Conservation (phyloP, 257 asterid genomes). For the Primulina huaijiensis region DNA sequence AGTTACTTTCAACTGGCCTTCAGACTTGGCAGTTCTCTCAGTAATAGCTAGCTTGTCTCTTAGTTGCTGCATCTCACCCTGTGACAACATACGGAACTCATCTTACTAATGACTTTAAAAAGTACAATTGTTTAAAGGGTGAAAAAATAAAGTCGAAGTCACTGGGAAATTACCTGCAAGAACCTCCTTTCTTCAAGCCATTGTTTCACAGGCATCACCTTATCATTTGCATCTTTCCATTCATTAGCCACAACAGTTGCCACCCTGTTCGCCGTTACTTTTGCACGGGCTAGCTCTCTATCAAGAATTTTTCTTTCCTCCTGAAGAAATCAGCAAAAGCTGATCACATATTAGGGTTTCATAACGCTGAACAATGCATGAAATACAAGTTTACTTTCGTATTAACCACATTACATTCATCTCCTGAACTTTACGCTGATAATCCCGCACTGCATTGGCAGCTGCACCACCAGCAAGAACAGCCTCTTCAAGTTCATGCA, state of each 20-base stretch:
- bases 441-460: constrained; percentile 97
- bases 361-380: constrained; percentile 19
- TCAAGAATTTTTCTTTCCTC: constrained; percentile 97
- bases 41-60: constrained; percentile 84
- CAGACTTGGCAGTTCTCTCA: constrained; percentile 85
- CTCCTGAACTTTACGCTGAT: constrained; percentile 99
- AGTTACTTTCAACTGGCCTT: constrained; percentile 84
- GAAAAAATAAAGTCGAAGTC: neutral
- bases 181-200: constrained; percentile 97
- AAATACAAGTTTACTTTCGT: constrained; percentile 8
- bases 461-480: constrained; percentile 99
- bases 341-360: constrained; percentile 16
- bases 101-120: neutral
- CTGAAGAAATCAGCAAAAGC: constrained; percentile 36
- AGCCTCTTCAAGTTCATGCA: constrained; percentile 97
- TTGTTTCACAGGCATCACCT: constrained; percentile 98
- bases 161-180: constrained; percentile 55
- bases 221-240: constrained; percentile 97
- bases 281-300: constrained; percentile 97
- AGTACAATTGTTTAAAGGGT: constrained; percentile 3
- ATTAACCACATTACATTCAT: constrained; percentile 61
- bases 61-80: constrained; percentile 98
- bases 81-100: constrained; percentile 22
- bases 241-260: constrained; percentile 98
- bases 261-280: constrained; percentile 97